Base-by-base conservation (phyloP, 202 grass and related monocot genomes). In the Miscanthus sacchariflorus region DNA sequence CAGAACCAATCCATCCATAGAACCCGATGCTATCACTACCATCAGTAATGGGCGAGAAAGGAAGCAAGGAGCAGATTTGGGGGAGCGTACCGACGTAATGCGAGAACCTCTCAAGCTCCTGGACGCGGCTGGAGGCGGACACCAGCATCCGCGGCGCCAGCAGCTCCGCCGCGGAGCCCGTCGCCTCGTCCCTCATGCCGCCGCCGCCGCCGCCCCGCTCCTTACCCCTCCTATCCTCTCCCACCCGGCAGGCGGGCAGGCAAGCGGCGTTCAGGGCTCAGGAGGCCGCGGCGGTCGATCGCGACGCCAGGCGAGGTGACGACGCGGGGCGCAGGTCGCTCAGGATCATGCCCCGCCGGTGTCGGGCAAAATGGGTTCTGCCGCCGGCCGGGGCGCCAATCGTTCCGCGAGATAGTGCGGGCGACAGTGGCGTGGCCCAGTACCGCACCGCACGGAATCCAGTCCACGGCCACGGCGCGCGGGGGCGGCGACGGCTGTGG, bases 31-130 rank as follows among this genome's bases (percentile, higher is more conserved):
- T 10, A 39, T 0, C 36, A 19, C 45, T 50, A 17, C 14, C 48
- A 52, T 52, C 15, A 52, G 48, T 18, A 59, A 1, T 48, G 5
- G 35, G 35, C 36, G 4, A 54, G 40, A 30, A 74, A 45, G 36
- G 70, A 19, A 67, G 68, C 11, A 33, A 33, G 0, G 27, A 44
- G 35, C 2, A 43, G 48, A 64, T 13, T 48, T 27, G 58, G 49
- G 68, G 27, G 17, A 5, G 9, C 68, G 74, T 99, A 99, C 94
- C 94, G 81, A 96, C 94, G 75, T 96, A 99, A 79, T 88, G 92
- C 38, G 94, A 91, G 87, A 96, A 99, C 13, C 71, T 81, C 83
- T 96, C 96, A 21, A 99, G 87, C 81, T 99, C 88, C 74, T 93
- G 84, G 88, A 92, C 64, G 45, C 89, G 89, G 49, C 96, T 83